phyloP scores from a whole-genome alignment of 2,329 filamentous ascomycete genomes.

The Claviceps maximensis region DNA sequence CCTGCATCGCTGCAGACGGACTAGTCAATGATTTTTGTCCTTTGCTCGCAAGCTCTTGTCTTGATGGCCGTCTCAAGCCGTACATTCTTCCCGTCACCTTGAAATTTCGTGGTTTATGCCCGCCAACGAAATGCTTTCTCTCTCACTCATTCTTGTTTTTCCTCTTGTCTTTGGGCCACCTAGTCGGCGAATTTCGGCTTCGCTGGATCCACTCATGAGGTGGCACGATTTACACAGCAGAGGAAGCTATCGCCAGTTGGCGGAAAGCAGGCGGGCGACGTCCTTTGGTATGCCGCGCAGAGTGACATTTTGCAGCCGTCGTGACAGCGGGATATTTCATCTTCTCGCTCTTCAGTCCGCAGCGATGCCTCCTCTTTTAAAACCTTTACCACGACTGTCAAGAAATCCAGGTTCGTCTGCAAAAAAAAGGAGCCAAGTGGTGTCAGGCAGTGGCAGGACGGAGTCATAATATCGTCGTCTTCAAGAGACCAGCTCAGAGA shows the following conservation, averaged over 20 bases:
- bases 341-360: not conserved
- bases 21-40: not conserved
- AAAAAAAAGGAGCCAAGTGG: not conserved
- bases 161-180: not conserved
- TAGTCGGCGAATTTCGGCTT: not conserved
- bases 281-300: not conserved
- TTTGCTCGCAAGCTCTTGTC: not conserved
- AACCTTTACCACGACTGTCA: not conserved
- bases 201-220: not conserved
- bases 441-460: too few relatives aligned
- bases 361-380: too few relatives aligned
- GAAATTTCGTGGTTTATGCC: not conserved
- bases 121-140: not conserved
- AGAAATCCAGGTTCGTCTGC: not conserved
- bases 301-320: not conserved
- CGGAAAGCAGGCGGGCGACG: not conserved
- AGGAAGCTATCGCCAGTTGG: not conserved
- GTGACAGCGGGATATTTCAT: not conserved
- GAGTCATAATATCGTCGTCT: not conserved
- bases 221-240: not conserved
- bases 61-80: not conserved
- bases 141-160: not conserved
- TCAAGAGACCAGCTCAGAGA: not conserved
- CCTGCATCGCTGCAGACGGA: not conserved
- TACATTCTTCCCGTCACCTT: not conserved